Conservation (phyloP, 2,329 filamentous ascomycete genomes). For the Rhytidhysteron rufulum region DNA sequence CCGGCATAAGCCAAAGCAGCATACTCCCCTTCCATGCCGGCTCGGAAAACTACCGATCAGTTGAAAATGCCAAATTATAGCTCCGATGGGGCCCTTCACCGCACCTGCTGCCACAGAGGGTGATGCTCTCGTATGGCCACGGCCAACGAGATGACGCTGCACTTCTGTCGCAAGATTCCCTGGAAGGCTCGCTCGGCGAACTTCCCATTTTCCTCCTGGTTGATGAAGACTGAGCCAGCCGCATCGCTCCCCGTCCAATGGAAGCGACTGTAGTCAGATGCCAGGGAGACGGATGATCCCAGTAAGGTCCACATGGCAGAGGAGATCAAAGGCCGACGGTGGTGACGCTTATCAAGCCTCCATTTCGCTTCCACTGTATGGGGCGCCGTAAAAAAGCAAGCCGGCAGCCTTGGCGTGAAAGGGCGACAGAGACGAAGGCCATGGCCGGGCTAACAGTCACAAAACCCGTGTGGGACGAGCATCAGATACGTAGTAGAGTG, state of each 20-base stretch:
- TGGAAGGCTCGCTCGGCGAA: conserved; percentile 10
- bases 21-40: no score
- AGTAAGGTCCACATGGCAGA: conserved; percentile 9
- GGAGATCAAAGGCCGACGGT: conserved; percentile 7
- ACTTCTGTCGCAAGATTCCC: not conserved
- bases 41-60: no score
- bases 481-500: no score
- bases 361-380: conserved; percentile 11
- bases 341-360: conserved; percentile 14
- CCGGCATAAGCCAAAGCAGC: no score
- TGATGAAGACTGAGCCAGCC: not conserved
- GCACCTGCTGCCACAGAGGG: not conserved
- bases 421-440: no score
- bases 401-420: not conserved
- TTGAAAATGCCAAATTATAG: not conserved
- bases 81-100: not conserved
- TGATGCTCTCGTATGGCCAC: not conserved
- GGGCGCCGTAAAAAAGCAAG: not conserved
- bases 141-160: not conserved
- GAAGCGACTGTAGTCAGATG: not conserved
- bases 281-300: conserved; percentile 4
- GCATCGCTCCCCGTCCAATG: conserved; percentile 12
- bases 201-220: conserved; percentile 13
- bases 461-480: no score
- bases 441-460: no score